Percentiles rank a stretch among this genome's conserved stretches.
phyloP scores from a whole-genome alignment of 148 eudicot species.

The Silene conica region DNA sequence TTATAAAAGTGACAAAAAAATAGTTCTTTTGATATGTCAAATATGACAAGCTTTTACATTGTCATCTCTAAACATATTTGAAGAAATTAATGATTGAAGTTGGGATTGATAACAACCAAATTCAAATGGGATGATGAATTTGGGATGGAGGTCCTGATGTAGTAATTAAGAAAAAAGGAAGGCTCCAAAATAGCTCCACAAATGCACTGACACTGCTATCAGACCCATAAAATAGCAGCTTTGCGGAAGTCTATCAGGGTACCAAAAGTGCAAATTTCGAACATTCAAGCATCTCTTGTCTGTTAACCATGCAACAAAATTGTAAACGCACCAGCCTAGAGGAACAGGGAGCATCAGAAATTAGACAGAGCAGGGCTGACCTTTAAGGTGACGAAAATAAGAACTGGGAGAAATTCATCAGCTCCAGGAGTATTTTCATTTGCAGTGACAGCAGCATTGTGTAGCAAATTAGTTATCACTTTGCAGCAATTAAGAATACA shows the following conservation, averaged over 20 bases:
- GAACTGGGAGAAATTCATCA: constrained; percentile 96
- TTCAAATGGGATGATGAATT: background rate
- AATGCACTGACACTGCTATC: background rate
- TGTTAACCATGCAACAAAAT: background rate
- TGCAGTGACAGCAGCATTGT: constrained; percentile 77
- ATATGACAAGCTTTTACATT: background rate
- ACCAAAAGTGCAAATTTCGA: background rate
- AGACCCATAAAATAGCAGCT: background rate
- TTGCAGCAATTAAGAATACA: constrained; percentile 91
- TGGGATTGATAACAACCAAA: background rate
- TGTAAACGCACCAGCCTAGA: background rate
- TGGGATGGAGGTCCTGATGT: background rate
- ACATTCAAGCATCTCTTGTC: background rate
- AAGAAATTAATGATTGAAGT: background rate
- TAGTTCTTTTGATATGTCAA: background rate
- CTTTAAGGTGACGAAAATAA: constrained; percentile 85
- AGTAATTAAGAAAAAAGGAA: background rate
- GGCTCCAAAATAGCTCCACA: background rate
- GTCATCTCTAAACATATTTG: background rate
- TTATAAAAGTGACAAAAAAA: too few relatives aligned
- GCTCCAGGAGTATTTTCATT: constrained; percentile 86
- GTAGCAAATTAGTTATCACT: constrained; percentile 81
- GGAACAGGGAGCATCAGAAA: background rate
- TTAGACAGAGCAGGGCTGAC: constrained; percentile 32
- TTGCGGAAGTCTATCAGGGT: background rate